These are phyloP conservation scores for Trypanosoma melophagium DNA, from an alignment of 208 protist species.

Conservation along the genomic window DNA sequence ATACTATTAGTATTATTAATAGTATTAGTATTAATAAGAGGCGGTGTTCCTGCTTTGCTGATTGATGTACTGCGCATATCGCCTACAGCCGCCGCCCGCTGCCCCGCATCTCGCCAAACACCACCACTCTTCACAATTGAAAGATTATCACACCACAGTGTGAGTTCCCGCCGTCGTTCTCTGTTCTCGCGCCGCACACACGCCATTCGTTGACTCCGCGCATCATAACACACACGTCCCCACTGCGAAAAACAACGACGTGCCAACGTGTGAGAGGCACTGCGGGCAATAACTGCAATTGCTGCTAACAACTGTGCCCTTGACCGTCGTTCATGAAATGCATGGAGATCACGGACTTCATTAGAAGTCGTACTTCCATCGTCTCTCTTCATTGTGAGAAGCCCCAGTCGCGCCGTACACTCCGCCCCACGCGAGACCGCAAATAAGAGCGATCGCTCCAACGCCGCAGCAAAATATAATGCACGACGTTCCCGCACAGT, in stretches of 20 bases:
- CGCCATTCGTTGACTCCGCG: background rate
- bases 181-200: conserved; percentile 11
- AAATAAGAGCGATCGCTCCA: conserved; percentile 10
- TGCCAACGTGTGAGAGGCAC: background rate
- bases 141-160: conserved; percentile 13
- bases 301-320: background rate
- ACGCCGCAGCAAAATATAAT: background rate
- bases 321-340: no score
- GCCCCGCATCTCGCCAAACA: background rate
- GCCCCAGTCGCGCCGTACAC: background rate
- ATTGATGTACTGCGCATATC: no score
- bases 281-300: background rate
- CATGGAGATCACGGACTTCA: no score
- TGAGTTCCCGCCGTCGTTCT: conserved; percentile 20
- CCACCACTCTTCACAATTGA: background rate
- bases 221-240: conserved; percentile 1
- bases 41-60: no score
- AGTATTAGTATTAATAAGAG: background rate
- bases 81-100: no score
- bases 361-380: no score
- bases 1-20: background rate
- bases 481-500: background rate
- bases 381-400: background rate
- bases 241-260: conserved; percentile 4
- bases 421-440: background rate